A percentile compares a stretch with the other conserved stretches of the same genome.
Evolutionary conservation across 2,329 filamentous ascomycete genomes (phyloP).

Genomic region (Cercospora sesami): DNA sequence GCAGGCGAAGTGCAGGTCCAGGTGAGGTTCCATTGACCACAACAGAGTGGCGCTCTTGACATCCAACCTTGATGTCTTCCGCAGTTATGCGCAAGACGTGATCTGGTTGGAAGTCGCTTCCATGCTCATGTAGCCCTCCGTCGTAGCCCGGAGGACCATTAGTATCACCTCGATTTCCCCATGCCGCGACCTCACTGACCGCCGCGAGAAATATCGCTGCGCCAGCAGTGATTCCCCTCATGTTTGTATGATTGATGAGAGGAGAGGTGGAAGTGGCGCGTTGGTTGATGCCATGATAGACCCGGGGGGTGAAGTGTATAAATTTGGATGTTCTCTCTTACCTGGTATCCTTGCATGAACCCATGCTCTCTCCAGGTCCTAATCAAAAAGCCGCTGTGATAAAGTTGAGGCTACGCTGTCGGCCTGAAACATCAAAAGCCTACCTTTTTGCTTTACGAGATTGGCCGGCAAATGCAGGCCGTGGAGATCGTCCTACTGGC

Average conservation of each 20-base stretch:
- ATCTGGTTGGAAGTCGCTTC: constrained; percentile 44
- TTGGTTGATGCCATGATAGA: not conserved
- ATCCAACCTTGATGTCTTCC: constrained; percentile 48
- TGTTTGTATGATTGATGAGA: not conserved
- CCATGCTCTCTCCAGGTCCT: not conserved
- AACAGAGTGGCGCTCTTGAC: constrained; percentile 50
- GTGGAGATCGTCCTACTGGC: not conserved
- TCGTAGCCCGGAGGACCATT: constrained; percentile 23
- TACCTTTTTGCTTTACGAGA: not conserved
- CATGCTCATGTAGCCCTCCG: constrained; percentile 28
- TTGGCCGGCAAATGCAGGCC: not conserved
- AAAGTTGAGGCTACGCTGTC: not conserved
- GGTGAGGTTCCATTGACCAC: constrained; percentile 57
- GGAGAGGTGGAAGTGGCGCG: not conserved
- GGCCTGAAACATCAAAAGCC: not conserved
- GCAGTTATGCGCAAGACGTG: constrained; percentile 50
- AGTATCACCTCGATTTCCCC: constrained; percentile 16
- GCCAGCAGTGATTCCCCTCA: constrained; percentile 5
- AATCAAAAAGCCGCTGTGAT: not conserved
- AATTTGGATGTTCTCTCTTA: not conserved
- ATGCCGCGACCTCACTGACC: constrained; percentile 15
- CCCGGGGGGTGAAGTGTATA: not conserved
- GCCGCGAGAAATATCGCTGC: constrained; percentile 8
- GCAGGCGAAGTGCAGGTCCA: constrained; percentile 52
- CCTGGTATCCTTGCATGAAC: not conserved